phyloP scores from a whole-genome alignment of 495 filamentous ascomycete species.

The Neurospora sp. region DNA sequence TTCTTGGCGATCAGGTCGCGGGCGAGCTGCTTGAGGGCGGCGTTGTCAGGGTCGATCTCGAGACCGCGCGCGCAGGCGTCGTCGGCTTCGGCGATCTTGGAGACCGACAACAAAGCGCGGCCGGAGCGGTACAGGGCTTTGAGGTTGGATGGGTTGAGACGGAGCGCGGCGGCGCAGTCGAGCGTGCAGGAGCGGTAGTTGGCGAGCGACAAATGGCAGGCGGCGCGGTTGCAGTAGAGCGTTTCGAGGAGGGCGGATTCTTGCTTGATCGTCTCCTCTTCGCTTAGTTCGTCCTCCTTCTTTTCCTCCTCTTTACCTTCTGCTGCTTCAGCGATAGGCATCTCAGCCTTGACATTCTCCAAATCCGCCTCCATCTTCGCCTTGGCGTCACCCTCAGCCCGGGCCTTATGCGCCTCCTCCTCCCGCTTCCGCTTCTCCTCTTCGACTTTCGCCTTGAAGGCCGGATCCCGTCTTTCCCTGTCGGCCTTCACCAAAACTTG shows the following conservation, averaged over 20 bases:
- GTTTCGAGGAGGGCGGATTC: slow-evolving; percentile 51
- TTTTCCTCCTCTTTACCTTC: slow-evolving; percentile 14
- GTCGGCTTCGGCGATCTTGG: slow-evolving; percentile 61
- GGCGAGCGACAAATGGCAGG: slow-evolving; percentile 60
- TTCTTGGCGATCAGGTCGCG: slow-evolving; percentile 42
- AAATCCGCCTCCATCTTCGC: slow-evolving; percentile 18
- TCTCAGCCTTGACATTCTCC: slow-evolving; percentile 3
- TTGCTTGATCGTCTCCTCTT: slow-evolving; percentile 45
- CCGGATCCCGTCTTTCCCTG: slow-evolving; percentile 32
- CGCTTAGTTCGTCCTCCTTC: slow-evolving; percentile 24
- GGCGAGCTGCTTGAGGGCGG: slow-evolving; percentile 44
- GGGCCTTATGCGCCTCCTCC: slow-evolving; percentile 21
- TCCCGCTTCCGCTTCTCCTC: slow-evolving; percentile 16
- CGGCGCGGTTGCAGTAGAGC: slow-evolving; percentile 74
- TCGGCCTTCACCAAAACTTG: slow-evolving; percentile 47
- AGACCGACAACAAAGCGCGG: slow-evolving; percentile 61
- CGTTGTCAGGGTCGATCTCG: slow-evolving; percentile 47
- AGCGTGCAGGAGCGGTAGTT: slow-evolving; percentile 78
- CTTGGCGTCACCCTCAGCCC: slow-evolving; percentile 17
- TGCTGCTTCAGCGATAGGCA: slow-evolving; percentile 9
- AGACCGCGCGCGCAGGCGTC: slow-evolving; percentile 66
- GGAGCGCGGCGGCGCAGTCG: slow-evolving; percentile 72
- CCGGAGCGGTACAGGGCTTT: slow-evolving; percentile 86
- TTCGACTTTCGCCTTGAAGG: slow-evolving; percentile 8
- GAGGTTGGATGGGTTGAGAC: slow-evolving; percentile 64